These are phyloP conservation scores for Morella rubra DNA, from an alignment of 306 rosid genomes.

Conservation along the genomic window DNA sequence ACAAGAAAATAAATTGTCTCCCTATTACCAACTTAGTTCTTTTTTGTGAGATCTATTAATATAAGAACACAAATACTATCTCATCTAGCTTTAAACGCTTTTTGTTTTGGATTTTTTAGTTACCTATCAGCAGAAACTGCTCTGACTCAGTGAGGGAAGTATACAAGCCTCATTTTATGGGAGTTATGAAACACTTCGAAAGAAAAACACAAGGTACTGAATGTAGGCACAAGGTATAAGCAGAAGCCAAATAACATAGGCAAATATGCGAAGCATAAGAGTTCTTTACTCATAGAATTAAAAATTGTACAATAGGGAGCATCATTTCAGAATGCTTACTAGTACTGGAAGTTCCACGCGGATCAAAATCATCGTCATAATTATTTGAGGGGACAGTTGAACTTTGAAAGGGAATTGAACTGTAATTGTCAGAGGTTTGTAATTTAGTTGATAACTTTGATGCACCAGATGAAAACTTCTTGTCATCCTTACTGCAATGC, in stretches of 20 bases:
- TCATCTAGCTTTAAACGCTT: background rate
- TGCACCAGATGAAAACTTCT: constrained; percentile 41
- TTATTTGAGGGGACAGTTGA: constrained; percentile 40
- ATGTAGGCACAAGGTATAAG: background rate
- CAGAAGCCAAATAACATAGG: background rate
- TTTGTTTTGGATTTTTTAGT: background rate
- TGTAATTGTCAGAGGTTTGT: constrained; percentile 40
- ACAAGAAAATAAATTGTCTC: background rate
- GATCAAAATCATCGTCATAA: constrained; percentile 84
- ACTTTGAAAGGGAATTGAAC: constrained; percentile 52
- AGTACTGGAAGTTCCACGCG: constrained; percentile 75
- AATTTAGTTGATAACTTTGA: constrained; percentile 55
- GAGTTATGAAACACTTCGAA: background rate
- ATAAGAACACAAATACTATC: constrained; percentile 8
- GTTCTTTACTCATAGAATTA: constrained; percentile 7
- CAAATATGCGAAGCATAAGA: constrained; percentile 20
- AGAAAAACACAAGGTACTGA: background rate
- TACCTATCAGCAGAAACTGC: constrained; percentile 7
- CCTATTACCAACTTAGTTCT: background rate
- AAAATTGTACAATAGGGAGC: constrained; percentile 9
- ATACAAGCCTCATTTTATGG: background rate
- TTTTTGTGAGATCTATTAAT: background rate
- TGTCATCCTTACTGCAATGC: constrained; percentile 58
- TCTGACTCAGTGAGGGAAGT: background rate
- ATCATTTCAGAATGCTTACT: constrained; percentile 53